Conservation (phyloP, 2,329 filamentous ascomycete genomes). For the Colletotrichum karsti region DNA sequence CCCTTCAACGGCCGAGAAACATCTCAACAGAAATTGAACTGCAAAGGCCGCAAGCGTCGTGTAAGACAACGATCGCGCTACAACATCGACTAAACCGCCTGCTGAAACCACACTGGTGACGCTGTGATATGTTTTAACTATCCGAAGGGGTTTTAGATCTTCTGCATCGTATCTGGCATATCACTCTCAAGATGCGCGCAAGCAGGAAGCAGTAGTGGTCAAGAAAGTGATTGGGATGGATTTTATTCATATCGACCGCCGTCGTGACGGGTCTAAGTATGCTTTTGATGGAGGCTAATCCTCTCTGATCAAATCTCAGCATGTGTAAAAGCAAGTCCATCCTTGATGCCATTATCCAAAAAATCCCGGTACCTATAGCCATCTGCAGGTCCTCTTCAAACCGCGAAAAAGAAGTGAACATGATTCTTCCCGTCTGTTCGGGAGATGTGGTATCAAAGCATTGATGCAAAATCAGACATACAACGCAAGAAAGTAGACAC, state of each 20-base stretch:
- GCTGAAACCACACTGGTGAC: too few species aligned
- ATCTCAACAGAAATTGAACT: too few species aligned
- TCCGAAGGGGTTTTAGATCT: too few species aligned
- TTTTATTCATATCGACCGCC: background rate
- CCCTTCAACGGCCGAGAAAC: too few species aligned
- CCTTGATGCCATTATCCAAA: conserved; percentile 9
- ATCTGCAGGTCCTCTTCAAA: background rate
- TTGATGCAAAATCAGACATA: background rate
- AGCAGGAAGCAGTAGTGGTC: too few species aligned
- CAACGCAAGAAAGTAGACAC: background rate
- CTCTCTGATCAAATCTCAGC: background rate
- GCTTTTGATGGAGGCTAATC: background rate
- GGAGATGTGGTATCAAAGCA: conserved; percentile 27
- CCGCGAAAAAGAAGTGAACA: conserved; percentile 18
- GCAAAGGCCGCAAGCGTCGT: too few species aligned
- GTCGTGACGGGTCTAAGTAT: background rate
- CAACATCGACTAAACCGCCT: too few species aligned
- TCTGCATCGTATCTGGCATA: too few species aligned
- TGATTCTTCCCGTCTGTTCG: conserved; percentile 9
- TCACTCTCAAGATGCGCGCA: too few species aligned
- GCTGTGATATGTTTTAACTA: too few species aligned
- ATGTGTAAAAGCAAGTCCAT: background rate
- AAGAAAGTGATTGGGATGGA: background rate
- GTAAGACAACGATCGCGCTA: too few species aligned
- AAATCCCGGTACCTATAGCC: background rate